These are phyloP conservation scores for Arthrobotrys megalospora DNA, from an alignment of 2,329 filamentous ascomycete species.

Conservation along the genomic window DNA sequence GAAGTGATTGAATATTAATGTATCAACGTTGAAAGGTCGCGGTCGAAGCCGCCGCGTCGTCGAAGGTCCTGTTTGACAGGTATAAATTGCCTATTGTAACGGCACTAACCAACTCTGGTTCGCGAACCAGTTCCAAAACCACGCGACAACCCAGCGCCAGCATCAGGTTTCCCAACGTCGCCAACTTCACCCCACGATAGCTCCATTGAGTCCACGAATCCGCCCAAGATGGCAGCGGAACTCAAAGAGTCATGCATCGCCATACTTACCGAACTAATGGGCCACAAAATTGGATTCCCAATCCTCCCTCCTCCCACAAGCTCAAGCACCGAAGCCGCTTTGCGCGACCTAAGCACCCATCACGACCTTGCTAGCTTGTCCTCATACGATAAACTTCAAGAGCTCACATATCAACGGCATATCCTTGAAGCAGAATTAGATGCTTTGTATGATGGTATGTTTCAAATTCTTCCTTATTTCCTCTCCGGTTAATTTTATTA, in stretches of 20 bases:
- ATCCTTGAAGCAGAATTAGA: slow-evolving; percentile 53
- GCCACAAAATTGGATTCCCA: slow-evolving; percentile 54
- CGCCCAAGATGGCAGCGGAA: slow-evolving; percentile 35
- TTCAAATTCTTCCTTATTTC: background rate
- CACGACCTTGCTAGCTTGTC: slow-evolving; percentile 31
- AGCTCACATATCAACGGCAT: slow-evolving; percentile 40
- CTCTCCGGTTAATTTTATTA: background rate
- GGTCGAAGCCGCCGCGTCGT: slow-evolving; percentile 22
- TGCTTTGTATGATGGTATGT: slow-evolving; percentile 43
- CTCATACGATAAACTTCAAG: slow-evolving; percentile 47
- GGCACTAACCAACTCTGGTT: background rate
- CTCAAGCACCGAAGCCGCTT: slow-evolving; percentile 28
- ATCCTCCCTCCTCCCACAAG: slow-evolving; percentile 46
- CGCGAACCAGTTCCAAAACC: slow-evolving; percentile 23
- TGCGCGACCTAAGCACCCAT: slow-evolving; percentile 43
- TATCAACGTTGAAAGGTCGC: background rate
- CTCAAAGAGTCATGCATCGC: slow-evolving; percentile 45
- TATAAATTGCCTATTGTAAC: background rate
- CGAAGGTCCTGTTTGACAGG: background rate
- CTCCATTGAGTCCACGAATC: background rate
- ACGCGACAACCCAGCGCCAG: slow-evolving; percentile 37
- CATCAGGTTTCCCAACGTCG: background rate
- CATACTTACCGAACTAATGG: slow-evolving; percentile 47
- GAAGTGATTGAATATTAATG: background rate
- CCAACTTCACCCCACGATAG: background rate